These are phyloP conservation scores for Ogataea philodendri DNA, from an alignment of 805 yeast genomes.

Conservation along the genomic window DNA sequence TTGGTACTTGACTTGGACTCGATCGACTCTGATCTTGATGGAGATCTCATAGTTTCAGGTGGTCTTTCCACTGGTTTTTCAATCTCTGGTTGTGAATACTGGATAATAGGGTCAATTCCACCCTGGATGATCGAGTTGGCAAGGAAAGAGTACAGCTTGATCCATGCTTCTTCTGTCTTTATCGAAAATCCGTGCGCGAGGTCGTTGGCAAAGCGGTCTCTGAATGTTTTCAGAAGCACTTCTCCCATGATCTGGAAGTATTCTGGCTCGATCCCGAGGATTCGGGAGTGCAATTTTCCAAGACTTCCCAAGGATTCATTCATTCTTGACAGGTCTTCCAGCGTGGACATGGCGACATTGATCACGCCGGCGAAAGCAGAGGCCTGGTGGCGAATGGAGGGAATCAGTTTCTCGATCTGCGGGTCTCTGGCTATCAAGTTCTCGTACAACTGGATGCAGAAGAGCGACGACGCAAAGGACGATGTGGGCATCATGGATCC, in stretches of 20 bases:
- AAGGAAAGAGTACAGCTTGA: constrained; percentile 62
- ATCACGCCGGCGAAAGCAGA: constrained; percentile 77
- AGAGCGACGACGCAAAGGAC: constrained; percentile 54
- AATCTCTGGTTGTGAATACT: constrained; percentile 19
- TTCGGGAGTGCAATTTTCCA: constrained; percentile 74
- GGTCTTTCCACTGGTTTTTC: constrained; percentile 5
- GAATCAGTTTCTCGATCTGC: constrained; percentile 60
- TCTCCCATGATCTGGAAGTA: constrained; percentile 73
- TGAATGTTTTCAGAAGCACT: constrained; percentile 65
- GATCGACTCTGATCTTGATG: constrained; percentile 1
- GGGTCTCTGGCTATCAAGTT: constrained; percentile 64
- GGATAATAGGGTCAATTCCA: constrained; percentile 50
- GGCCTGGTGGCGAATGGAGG: constrained; percentile 77
- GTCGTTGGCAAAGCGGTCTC: constrained; percentile 50
- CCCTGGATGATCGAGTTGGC: constrained; percentile 66
- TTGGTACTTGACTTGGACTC: background rate
- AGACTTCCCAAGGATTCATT: constrained; percentile 59
- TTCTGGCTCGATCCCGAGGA: constrained; percentile 67
- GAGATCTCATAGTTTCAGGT: background rate
- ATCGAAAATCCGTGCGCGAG: constrained; percentile 44
- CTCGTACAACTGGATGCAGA: constrained; percentile 74
- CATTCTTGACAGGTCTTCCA: constrained; percentile 56
- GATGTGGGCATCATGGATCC: constrained; percentile 12
- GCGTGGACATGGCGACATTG: constrained; percentile 60
- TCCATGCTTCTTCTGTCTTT: constrained; percentile 69